Conservation (phyloP, 805 yeast species). For the Tetrapisispora nanseiensis region DNA sequence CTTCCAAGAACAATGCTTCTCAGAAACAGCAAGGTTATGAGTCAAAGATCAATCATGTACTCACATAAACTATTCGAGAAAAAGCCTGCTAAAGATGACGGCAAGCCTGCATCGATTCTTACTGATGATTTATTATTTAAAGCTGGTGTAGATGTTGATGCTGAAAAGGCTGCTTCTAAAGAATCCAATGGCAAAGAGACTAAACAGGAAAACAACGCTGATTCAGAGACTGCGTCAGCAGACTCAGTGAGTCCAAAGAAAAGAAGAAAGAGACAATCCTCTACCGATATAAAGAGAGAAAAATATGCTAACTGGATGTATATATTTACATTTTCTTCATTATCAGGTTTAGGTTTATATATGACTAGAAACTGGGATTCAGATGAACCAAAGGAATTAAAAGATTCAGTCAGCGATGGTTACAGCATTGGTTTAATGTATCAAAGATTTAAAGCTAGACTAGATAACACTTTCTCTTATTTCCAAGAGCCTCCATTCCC, state of each 20-base stretch:
- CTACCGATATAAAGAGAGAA: constrained; percentile 76
- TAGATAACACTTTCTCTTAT: constrained; percentile 63
- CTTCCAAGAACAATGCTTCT: not conserved
- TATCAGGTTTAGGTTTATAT: constrained; percentile 50
- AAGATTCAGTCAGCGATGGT: constrained; percentile 52
- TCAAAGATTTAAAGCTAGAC: constrained; percentile 61
- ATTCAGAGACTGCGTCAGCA: constrained; percentile 13
- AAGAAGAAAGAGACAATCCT: constrained; percentile 50
- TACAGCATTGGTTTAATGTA: constrained; percentile 55
- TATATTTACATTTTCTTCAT: constrained; percentile 39
- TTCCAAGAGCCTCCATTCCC: constrained; percentile 92
- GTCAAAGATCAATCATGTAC: not conserved
- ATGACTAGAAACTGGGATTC: constrained; percentile 81
- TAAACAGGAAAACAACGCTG: constrained; percentile 10
- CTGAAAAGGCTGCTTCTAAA: constrained; percentile 5
- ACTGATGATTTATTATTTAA: constrained; percentile 73
- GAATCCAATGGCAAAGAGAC: constrained; percentile 1
- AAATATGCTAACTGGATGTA: constrained; percentile 68
- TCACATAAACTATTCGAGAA: not conserved
- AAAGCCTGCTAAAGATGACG: not conserved
- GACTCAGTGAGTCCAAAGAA: constrained; percentile 16
- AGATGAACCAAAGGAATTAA: constrained; percentile 54
- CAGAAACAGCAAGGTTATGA: not conserved
- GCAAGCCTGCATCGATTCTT: constrained; percentile 41
- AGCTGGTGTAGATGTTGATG: constrained; percentile 68